Evolutionary conservation across 2,329 filamentous ascomycete species (phyloP).

Genomic region (Aspergillus ochraceus): DNA sequence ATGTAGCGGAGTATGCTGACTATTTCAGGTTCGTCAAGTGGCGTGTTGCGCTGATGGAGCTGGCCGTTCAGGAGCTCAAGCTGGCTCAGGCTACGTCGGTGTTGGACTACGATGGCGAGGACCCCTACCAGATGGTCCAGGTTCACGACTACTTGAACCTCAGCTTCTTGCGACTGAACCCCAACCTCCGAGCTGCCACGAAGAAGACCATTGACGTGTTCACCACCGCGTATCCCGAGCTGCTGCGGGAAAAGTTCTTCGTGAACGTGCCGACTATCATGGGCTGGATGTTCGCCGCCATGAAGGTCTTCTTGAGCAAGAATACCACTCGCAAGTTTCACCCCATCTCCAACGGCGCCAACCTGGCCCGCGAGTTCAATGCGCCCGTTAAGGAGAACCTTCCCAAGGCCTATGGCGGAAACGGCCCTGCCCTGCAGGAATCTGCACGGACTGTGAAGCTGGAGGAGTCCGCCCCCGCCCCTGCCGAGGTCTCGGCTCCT

Average conservation of each 20-base stretch:
- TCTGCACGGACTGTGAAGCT: conserved; percentile 33
- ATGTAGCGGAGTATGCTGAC: not conserved
- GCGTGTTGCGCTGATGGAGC: conserved; percentile 88
- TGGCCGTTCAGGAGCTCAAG: conserved; percentile 72
- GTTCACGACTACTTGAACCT: conserved; percentile 91
- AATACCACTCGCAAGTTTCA: conserved; percentile 79
- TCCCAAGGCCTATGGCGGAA: conserved; percentile 78
- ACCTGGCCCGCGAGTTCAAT: conserved; percentile 62
- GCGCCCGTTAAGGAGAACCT: conserved; percentile 61
- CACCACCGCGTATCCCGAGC: conserved; percentile 81
- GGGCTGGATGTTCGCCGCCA: conserved; percentile 78
- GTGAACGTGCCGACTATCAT: conserved; percentile 90
- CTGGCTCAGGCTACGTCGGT: conserved; percentile 70
- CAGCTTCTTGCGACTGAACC: conserved; percentile 80
- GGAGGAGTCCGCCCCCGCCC: conserved; percentile 19
- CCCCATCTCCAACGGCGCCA: conserved; percentile 71
- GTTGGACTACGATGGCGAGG: conserved; percentile 59
- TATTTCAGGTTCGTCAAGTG: conserved; percentile 75
- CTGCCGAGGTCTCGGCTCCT: conserved; percentile 5
- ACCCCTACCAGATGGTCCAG: conserved; percentile 88
- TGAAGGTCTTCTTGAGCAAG: conserved; percentile 72
- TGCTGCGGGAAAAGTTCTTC: conserved; percentile 89
- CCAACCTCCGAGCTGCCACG: conserved; percentile 71
- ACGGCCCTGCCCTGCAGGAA: conserved; percentile 54
- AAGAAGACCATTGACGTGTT: conserved; percentile 81